Base-by-base conservation (phyloP, 352 stramenopile species). In the Pythium aphanidermatum region DNA sequence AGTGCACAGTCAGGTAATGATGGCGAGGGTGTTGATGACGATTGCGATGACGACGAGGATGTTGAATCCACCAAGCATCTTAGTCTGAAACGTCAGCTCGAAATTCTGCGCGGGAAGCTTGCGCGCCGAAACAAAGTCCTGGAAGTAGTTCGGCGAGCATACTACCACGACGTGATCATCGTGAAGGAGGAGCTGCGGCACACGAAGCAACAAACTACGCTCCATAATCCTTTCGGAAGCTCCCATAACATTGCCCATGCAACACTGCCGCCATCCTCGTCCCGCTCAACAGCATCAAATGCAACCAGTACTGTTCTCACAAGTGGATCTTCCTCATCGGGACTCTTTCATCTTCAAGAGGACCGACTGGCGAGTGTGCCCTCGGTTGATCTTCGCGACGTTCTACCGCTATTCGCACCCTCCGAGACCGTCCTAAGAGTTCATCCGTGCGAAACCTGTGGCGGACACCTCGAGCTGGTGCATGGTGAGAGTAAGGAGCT, bases 151-250 rank as follows among this genome's bases (percentile, higher is more conserved):
- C 73, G 80, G 2, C 66, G 69, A 11, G 77, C 78, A 2, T 92
- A 92, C 54, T 88, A 90, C 49, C 75, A 83, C 40, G 78, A 90
- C 53, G 68, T 92, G 20, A 74, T 92, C 46, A 46, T 86, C n/a
- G 65, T 92, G 33, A 92, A 92, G 46, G 80, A 92, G 31, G 73
- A 88, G 33, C 54, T 92, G 12, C 75, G 70, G 1, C 63, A 78
- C 17, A 30, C 12, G 36, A 43, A 24, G n/a, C 26, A 27, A 10
- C 45, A 47, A 21, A 25, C 28, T 34, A 35, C 35, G 34, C 35
- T 17, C 40, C 23, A 49, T 11, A 10, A 31, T 46, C 17, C 3
- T 21, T 17, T 25, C 27, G 14, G n/a, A 47, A 16, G 36, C n/a
- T 5, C 16, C 19, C 13, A 36, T 11, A 17, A 25, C 10, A 20